A percentile compares a stretch with the other conserved stretches of the same genome.
Evolutionary conservation across 2,329 filamentous ascomycete genomes (phyloP).

Genomic region (Claviceps humidiphila): DNA sequence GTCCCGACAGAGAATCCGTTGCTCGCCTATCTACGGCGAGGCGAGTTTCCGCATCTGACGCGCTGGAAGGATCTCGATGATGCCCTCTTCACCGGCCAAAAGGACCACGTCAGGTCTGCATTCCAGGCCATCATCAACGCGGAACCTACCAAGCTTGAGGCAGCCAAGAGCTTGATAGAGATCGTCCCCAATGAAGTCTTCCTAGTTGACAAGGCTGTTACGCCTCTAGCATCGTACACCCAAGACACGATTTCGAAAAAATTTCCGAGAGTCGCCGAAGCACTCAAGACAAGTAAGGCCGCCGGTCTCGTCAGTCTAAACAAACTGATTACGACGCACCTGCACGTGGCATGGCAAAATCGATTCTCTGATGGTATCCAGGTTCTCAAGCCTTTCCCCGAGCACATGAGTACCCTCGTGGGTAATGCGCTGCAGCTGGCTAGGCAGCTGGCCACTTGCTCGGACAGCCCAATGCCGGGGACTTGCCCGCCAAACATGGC

Average conservation of each 20-base stretch:
- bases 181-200: slow-evolving; percentile 48
- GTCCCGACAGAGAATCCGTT: slow-evolving; percentile 58
- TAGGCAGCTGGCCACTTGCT: slow-evolving; percentile 61
- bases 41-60: slow-evolving; percentile 60
- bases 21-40: slow-evolving; percentile 59
- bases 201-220: slow-evolving; percentile 48
- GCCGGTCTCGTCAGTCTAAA: slow-evolving; percentile 54
- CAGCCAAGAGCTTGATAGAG: slow-evolving; percentile 49
- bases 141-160: slow-evolving; percentile 38
- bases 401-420: slow-evolving; percentile 62
- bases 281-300: slow-evolving; percentile 41
- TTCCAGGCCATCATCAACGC: slow-evolving; percentile 42
- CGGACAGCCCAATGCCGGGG: slow-evolving; percentile 55
- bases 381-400: slow-evolving; percentile 65
- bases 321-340: slow-evolving; percentile 67
- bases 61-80: slow-evolving; percentile 59
- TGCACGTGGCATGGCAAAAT: slow-evolving; percentile 77
- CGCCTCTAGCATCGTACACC: slow-evolving; percentile 68
- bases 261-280: slow-evolving; percentile 55
- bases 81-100: slow-evolving; percentile 60
- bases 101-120: slow-evolving; percentile 47
- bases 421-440: slow-evolving; percentile 60
- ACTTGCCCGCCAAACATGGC: slow-evolving; percentile 75
- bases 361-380: slow-evolving; percentile 63
- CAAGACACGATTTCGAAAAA: slow-evolving; percentile 44